Percentiles rank a stretch among this genome's conserved stretches.
phyloP scores from a whole-genome alignment of 2,329 filamentous ascomycete genomes.

The Penicillium sp. region DNA sequence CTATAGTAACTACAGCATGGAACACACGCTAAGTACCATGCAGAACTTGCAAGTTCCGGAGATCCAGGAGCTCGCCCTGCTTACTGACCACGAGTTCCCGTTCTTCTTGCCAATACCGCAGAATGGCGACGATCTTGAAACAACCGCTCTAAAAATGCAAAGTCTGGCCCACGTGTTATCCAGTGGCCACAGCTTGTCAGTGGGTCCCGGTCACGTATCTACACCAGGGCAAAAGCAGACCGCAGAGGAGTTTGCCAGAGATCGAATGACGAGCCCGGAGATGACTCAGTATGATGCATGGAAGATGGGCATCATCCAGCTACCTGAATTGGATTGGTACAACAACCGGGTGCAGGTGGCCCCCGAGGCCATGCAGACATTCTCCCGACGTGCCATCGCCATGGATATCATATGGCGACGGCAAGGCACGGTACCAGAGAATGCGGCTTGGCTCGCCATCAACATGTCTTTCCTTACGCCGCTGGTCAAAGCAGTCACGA shows the following conservation, averaged over 20 bases:
- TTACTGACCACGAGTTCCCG: slow-evolving; percentile 14
- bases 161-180: slow-evolving; percentile 4
- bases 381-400: slow-evolving; percentile 10
- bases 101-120: slow-evolving; percentile 8
- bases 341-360: background rate
- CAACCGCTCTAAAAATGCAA: slow-evolving; percentile 6
- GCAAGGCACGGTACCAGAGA: slow-evolving; percentile 4
- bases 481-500: slow-evolving; percentile 24
- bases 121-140: slow-evolving; percentile 14
- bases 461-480: slow-evolving; percentile 14
- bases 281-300: slow-evolving; percentile 6
- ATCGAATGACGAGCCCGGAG: slow-evolving; percentile 8
- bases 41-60: background rate
- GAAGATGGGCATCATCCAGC: background rate
- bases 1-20: background rate
- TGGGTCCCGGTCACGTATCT: background rate
- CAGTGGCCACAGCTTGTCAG: slow-evolving; percentile 2
- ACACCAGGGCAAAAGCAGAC: background rate
- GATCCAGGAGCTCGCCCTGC: background rate
- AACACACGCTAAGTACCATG: background rate
- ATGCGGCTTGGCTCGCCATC: slow-evolving; percentile 24
- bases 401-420: slow-evolving; percentile 12
- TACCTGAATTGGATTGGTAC: slow-evolving; percentile 8
- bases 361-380: slow-evolving; percentile 1
- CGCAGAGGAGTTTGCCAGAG: slow-evolving; percentile 10